Evolutionary conservation across 192 early-diverging fungal species (phyloP), one percentile per base, ranked within the genome.

Genomic region (Physocladia obscura): DNA sequence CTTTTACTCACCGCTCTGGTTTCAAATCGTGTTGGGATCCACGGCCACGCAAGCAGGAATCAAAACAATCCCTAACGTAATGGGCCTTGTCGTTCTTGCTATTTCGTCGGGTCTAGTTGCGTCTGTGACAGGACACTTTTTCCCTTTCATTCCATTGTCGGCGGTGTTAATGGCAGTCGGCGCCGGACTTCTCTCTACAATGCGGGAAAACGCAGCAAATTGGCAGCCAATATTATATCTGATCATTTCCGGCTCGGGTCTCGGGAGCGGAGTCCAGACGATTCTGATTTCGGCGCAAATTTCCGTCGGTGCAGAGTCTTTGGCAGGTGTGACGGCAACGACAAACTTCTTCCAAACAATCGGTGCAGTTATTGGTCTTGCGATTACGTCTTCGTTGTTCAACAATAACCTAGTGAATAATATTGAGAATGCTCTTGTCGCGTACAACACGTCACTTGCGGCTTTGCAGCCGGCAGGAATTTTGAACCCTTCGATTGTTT

Each of bases 11-110:
- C 71, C 67, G 2, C 29, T 78, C 5, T 95, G 88, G 76, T 92
- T 92, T 73, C 86, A 93, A 74, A 83, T 94, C 26, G 89, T 92
- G n/a, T 77, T 85, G 34, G 89, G 85, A 21, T 48, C 86, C 30
- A 72, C 74, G 22, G 88, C 91, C 0, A 93, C 90, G 0, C 69
- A 78, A 1, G 86, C 91, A 0, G 91, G 93, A 48, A 67, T 91
- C 17, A 78, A 86, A 49, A 78, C 89, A 50, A 67, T 94, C 51
- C 89, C 93, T 0, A 85, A 89, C 49, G 82, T 92, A 38, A 31
- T 74, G 17, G 72, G 77, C 4, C 47, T 85, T 84, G 26, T 76
- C 29, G 47, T 92, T 17, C 76, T 84, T n/a, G 88, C 86, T 8
- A 82, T 94, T 51, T n/a, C 17, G 0, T 75, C 84, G 21, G 93